phyloP scores from a whole-genome alignment of 495 filamentous ascomycete species.

The Penicillium canescens region DNA sequence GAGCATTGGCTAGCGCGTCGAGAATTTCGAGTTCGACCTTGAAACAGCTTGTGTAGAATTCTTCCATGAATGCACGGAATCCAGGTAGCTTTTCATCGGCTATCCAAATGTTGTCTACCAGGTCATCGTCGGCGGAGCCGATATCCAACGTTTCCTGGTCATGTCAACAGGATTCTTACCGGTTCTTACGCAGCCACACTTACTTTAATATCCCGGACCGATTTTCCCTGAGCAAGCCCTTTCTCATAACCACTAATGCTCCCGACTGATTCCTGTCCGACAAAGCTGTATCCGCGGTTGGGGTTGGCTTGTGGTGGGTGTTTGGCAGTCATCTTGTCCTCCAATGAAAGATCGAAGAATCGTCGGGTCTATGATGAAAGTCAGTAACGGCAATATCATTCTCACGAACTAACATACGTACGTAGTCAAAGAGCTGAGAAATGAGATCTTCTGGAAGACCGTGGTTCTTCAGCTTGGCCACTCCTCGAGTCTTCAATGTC shows the following conservation, averaged over 20 bases:
- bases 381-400: neutral
- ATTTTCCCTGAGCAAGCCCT: constrained; percentile 20
- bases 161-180: neutral
- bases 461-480: constrained; percentile 28
- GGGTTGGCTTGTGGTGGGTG: constrained; percentile 52
- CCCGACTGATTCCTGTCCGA: constrained; percentile 55
- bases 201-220: constrained; percentile 31
- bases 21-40: constrained; percentile 45
- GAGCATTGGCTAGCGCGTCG: constrained; percentile 37
- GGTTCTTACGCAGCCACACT: neutral
- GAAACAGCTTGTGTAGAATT: constrained; percentile 44
- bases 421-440: constrained; percentile 24
- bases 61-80: constrained; percentile 57
- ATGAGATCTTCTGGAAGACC: constrained; percentile 23
- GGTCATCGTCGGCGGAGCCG: constrained; percentile 49
- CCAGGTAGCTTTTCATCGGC: constrained; percentile 56
- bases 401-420: constrained; percentile 9
- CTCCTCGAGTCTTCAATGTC: constrained; percentile 23
- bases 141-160: constrained; percentile 62
- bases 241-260: constrained; percentile 53
- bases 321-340: constrained; percentile 50
- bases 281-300: constrained; percentile 56
- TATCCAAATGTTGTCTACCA: constrained; percentile 57
- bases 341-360: constrained; percentile 43
- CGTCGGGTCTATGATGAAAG: constrained; percentile 8